Evolutionary conservation across 148 eudicot species (phyloP).

Genomic region (Rhododendron ferrugineum): DNA sequence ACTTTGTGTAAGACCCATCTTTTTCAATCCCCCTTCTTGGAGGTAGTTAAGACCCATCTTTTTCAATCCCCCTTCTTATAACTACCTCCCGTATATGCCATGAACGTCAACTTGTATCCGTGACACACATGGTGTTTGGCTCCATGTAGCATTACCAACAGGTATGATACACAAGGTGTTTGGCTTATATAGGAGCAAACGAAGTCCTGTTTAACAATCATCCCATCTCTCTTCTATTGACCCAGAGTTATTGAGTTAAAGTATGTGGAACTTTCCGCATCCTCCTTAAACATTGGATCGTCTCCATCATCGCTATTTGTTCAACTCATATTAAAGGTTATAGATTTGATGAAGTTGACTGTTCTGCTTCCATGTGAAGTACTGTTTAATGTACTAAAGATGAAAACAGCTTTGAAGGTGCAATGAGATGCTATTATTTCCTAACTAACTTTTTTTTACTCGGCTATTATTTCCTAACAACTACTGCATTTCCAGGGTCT

Average conservation of each 20-base stretch:
- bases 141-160: neutral
- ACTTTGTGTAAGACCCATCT: neutral
- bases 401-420: constrained; percentile 3
- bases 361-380: neutral
- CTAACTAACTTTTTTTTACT: neutral
- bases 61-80: neutral
- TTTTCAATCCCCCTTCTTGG: neutral
- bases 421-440: neutral
- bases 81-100: neutral
- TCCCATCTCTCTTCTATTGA: neutral
- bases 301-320: neutral
- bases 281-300: neutral
- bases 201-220: constrained; percentile 1
- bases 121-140: neutral
- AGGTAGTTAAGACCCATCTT: neutral
- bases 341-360: neutral
- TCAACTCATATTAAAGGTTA: neutral
- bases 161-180: neutral
- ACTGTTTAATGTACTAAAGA: neutral
- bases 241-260: neutral
- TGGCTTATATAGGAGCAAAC: neutral
- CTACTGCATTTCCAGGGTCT: constrained; percentile 42
- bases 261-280: neutral
- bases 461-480: neutral
- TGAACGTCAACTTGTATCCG: neutral